Conservation (phyloP, 805 yeast genomes). For the Zygoascus flipseniorum region DNA sequence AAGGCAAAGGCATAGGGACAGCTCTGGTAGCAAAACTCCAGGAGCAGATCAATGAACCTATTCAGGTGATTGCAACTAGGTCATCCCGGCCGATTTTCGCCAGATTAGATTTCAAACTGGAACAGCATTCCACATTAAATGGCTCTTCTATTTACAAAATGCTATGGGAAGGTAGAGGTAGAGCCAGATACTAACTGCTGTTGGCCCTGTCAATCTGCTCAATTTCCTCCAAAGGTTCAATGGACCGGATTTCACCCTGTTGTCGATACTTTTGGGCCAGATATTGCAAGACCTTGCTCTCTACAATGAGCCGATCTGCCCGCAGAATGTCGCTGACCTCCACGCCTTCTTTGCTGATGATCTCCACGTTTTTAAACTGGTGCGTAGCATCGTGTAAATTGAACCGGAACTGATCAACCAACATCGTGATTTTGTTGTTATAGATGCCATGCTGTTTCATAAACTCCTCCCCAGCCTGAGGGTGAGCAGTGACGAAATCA, state of each 20-base stretch:
- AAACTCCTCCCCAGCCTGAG: conserved; percentile 42
- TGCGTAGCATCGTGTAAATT: conserved; percentile 57
- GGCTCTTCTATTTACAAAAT: not conserved
- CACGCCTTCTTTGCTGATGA: conserved; percentile 66
- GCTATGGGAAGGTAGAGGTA: not conserved
- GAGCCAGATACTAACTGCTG: not conserved
- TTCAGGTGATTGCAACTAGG: not conserved
- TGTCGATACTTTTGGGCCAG: conserved; percentile 27
- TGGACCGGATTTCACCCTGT: conserved; percentile 6
- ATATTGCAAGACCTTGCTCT: conserved; percentile 63
- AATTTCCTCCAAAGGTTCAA: not conserved
- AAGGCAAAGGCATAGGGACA: conserved; percentile 2
- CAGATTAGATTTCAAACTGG: not conserved
- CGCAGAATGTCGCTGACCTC: conserved; percentile 77
- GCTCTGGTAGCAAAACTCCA: not conserved
- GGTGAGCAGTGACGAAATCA: conserved; percentile 28
- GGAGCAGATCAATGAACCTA: not conserved
- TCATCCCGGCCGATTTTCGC: not conserved
- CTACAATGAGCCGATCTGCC: conserved; percentile 70
- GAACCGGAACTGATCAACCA: conserved; percentile 50
- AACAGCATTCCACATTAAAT: not conserved
- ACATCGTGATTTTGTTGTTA: conserved; percentile 42
- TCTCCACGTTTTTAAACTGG: conserved; percentile 41
- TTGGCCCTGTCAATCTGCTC: not conserved
- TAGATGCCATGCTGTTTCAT: conserved; percentile 34